These are phyloP conservation scores for Pseudopithomyces maydicus DNA, from an alignment of 2,329 filamentous ascomycete species.

Conservation along the genomic window DNA sequence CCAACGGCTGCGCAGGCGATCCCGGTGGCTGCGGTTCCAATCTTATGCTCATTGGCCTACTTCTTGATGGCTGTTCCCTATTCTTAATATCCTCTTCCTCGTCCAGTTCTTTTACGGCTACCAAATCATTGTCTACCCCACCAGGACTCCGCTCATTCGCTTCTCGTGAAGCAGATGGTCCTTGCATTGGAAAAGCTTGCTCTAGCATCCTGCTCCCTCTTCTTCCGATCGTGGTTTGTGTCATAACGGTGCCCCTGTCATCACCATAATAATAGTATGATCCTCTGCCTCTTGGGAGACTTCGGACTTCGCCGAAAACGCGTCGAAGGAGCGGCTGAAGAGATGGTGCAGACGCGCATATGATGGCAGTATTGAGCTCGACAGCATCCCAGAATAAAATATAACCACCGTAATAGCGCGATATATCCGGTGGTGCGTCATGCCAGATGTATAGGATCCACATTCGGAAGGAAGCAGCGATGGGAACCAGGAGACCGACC, in stretches of 20 bases:
- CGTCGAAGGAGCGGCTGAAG: slow-evolving; percentile 26
- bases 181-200: slow-evolving; percentile 1
- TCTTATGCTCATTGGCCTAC: slow-evolving; percentile 2
- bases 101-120: slow-evolving; percentile 9
- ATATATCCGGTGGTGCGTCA: slow-evolving; percentile 1
- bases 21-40: slow-evolving; percentile 14
- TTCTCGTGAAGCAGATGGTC: slow-evolving; percentile 7
- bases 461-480: slow-evolving; percentile 25
- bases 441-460: slow-evolving; percentile 26
- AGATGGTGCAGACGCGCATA: slow-evolving; percentile 29
- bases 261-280: slow-evolving; percentile 25
- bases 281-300: slow-evolving; percentile 8
- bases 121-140: slow-evolving; percentile 5
- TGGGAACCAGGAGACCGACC: slow-evolving; percentile 24
- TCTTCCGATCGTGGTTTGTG: slow-evolving; percentile 7
- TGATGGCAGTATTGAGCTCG: slow-evolving; percentile 32
- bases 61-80: slow-evolving; percentile 9
- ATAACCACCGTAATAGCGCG: slow-evolving; percentile 28
- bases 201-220: neutral
- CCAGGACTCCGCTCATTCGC: slow-evolving; percentile 2
- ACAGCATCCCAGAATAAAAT: slow-evolving; percentile 31
- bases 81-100: slow-evolving; percentile 12
- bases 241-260: slow-evolving; percentile 7
- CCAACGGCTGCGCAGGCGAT: slow-evolving; percentile 13
- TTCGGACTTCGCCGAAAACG: slow-evolving; percentile 17